Conservation (phyloP, 1,284 basidiomycete species). For the Cutaneotrichosporon cyanovorans region DNA sequence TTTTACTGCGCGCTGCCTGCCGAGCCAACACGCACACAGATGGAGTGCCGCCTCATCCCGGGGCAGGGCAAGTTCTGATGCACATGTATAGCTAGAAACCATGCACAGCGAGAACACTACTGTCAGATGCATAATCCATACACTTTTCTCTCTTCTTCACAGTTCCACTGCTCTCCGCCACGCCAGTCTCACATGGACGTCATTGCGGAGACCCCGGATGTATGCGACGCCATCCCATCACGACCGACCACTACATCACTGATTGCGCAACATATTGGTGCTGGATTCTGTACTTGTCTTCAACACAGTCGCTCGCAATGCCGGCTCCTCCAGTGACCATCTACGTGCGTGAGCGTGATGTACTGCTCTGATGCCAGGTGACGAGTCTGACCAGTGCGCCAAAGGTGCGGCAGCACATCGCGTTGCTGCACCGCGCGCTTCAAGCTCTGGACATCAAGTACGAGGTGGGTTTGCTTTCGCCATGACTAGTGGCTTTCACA, state of each 20-base stretch:
- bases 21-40: constrained; percentile 62
- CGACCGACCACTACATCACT: not conserved
- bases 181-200: too few relatives aligned
- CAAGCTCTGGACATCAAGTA: constrained; percentile 39
- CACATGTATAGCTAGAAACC: too few relatives aligned
- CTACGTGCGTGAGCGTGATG: constrained; percentile 21
- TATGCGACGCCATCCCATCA: too few relatives aligned
- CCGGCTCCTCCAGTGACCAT: constrained; percentile 31
- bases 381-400: constrained; percentile 39
- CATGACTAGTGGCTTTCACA: not conserved
- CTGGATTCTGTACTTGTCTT: not conserved
- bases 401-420: constrained; percentile 38
- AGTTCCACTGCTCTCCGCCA: too few relatives aligned
- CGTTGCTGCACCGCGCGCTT: constrained; percentile 31
- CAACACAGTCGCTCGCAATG: constrained; percentile 13
- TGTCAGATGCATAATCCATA: too few relatives aligned
- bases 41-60: constrained; percentile 54
- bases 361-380: constrained; percentile 20
- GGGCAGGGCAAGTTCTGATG: too few relatives aligned
- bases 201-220: too few relatives aligned
- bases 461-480: constrained; percentile 22
- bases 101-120: too few relatives aligned
- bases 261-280: not conserved
- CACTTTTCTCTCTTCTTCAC: too few relatives aligned
- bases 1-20: constrained; percentile 70